A percentile compares a stretch with the other conserved stretches of the same genome.
Evolutionary conservation across 1,139 yeast species (phyloP).

Genomic region (Lodderomyces orthopsilosis): DNA sequence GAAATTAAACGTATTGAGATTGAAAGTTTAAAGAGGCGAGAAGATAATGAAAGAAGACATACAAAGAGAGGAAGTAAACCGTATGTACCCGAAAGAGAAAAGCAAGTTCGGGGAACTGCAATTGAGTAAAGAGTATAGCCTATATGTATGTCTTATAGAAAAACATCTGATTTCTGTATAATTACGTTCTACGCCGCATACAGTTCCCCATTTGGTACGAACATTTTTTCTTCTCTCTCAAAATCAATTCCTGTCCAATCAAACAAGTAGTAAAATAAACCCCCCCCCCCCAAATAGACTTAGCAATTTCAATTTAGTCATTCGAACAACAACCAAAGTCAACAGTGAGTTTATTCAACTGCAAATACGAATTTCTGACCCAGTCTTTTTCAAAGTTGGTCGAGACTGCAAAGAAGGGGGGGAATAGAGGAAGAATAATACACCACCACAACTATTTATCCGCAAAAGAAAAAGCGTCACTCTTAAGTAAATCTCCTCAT

Average conservation of each 20-base stretch:
- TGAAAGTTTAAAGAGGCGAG: slow-evolving; percentile 71
- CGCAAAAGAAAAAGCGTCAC: too few species aligned
- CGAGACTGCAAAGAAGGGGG: slow-evolving; percentile 62
- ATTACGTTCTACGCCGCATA: not conserved
- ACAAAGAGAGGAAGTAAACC: slow-evolving; percentile 68
- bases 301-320: too few species aligned
- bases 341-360: too few species aligned
- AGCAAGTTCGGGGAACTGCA: slow-evolving; percentile 85
- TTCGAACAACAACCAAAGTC: too few species aligned
- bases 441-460: not conserved
- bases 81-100: slow-evolving; percentile 70
- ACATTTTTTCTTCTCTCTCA: not conserved
- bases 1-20: slow-evolving; percentile 80
- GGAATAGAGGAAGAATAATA: slow-evolving; percentile 17
- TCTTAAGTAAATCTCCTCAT: too few species aligned
- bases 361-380: not conserved
- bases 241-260: slow-evolving; percentile 1
- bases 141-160: too few species aligned
- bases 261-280: not conserved
- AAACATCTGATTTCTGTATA: not conserved
- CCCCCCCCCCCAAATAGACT: too few species aligned
- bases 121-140: slow-evolving; percentile 26
- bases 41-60: slow-evolving; percentile 77
- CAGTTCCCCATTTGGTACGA: not conserved
- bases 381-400: not conserved